A percentile compares a stretch with the other conserved stretches of the same genome.
Evolutionary conservation across 805 yeast genomes (phyloP).

Genomic region (Zygotorulaspora florentina): DNA sequence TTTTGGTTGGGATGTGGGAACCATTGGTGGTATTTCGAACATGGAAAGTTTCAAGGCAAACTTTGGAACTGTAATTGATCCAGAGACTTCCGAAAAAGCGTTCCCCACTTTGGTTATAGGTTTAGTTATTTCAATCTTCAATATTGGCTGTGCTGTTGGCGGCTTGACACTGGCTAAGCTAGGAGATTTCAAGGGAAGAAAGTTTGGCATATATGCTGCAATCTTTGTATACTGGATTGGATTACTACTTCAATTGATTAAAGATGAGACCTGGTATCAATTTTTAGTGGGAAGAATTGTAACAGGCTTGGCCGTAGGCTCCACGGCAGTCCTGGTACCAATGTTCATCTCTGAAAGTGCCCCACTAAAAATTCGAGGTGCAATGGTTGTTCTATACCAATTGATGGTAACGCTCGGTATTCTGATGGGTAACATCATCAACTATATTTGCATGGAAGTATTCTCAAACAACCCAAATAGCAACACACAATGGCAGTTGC

Average conservation of each 20-base stretch:
- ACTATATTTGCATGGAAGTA: slow-evolving; percentile 46
- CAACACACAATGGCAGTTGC: slow-evolving; percentile 64
- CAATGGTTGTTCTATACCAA: slow-evolving; percentile 62
- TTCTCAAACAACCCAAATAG: slow-evolving; percentile 25
- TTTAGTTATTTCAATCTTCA: slow-evolving; percentile 52
- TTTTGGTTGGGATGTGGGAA: slow-evolving; percentile 75
- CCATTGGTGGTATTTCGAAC: slow-evolving; percentile 66
- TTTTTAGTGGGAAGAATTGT: slow-evolving; percentile 60
- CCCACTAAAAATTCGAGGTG: slow-evolving; percentile 63
- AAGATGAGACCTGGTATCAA: slow-evolving; percentile 54
- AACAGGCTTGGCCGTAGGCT: slow-evolving; percentile 73
- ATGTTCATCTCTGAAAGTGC: slow-evolving; percentile 65
- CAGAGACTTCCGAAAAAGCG: slow-evolving; percentile 30
- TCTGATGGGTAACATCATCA: slow-evolving; percentile 59
- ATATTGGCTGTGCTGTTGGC: slow-evolving; percentile 69
- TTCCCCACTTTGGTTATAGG: slow-evolving; percentile 45
- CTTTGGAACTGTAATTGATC: slow-evolving; percentile 43
- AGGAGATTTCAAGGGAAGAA: slow-evolving; percentile 61
- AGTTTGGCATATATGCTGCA: slow-evolving; percentile 50
- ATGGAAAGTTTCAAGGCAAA: slow-evolving; percentile 50
- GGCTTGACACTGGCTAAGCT: slow-evolving; percentile 55
- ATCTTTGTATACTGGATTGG: slow-evolving; percentile 58
- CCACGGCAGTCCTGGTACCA: slow-evolving; percentile 68
- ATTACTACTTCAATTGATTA: slow-evolving; percentile 52
- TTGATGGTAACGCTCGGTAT: slow-evolving; percentile 63